Evolutionary conservation across 23 red algal species (phyloP).

Genomic region (Gracilaria caudata): DNA sequence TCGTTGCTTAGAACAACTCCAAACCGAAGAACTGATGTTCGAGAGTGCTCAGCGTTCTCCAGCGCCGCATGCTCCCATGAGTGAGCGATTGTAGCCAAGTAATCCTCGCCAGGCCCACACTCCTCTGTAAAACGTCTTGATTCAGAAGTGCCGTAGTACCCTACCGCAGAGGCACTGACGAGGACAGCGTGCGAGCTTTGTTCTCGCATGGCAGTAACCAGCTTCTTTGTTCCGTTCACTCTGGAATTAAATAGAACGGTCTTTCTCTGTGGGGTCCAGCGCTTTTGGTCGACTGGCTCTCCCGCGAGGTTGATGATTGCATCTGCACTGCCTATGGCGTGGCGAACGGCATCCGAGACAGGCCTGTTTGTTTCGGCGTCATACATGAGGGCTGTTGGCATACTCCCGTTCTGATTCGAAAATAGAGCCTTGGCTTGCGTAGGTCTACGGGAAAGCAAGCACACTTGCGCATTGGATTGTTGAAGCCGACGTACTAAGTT

Average conservation of each 20-base stretch:
- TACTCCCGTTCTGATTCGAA: background rate
- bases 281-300: slow-evolving; percentile 73
- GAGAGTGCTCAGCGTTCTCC: slow-evolving; percentile 29
- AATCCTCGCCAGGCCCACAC: slow-evolving; percentile 53
- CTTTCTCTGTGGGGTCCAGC: slow-evolving; percentile 81
- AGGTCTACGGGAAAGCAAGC: slow-evolving; percentile 45
- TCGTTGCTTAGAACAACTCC: slow-evolving; percentile 82
- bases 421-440: slow-evolving; percentile 20
- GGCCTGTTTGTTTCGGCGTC: slow-evolving; percentile 31
- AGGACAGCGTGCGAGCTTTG: slow-evolving; percentile 41
- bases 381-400: slow-evolving; percentile 42
- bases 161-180: slow-evolving; percentile 82
- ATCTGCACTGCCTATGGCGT: slow-evolving; percentile 50
- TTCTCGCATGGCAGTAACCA: slow-evolving; percentile 31
- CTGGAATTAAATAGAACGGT: slow-evolving; percentile 55
- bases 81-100: slow-evolving; percentile 58
- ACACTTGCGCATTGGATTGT: background rate
- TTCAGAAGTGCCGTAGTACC: slow-evolving; percentile 87
- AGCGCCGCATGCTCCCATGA: slow-evolving; percentile 82
- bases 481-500: slow-evolving; percentile 31
- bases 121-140: slow-evolving; percentile 71
- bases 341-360: slow-evolving; percentile 1
- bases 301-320: slow-evolving; percentile 94
- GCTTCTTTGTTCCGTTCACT: slow-evolving; percentile 41
- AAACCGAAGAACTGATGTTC: slow-evolving; percentile 83